Conservation (phyloP, 2,329 filamentous ascomycete species). For the Ophiocordyceps sinensis region DNA sequence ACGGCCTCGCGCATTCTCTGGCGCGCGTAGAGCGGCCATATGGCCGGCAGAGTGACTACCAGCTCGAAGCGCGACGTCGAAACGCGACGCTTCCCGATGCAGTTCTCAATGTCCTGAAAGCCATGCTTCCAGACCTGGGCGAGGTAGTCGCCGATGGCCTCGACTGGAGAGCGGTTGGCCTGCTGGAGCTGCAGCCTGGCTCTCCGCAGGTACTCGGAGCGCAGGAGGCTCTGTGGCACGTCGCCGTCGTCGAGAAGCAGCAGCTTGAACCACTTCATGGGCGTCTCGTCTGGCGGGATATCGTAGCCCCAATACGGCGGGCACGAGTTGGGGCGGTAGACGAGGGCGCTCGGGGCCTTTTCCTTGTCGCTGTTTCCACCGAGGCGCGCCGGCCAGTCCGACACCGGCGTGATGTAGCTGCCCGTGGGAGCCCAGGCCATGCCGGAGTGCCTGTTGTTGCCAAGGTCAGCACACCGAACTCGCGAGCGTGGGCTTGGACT, state of each 20-base stretch:
- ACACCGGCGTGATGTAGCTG: slow-evolving; percentile 14
- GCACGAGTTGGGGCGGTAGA: neutral
- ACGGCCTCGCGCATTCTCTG: slow-evolving; percentile 21
- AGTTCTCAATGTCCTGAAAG: slow-evolving; percentile 10
- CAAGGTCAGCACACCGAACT: no score
- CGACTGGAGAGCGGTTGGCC: slow-evolving; percentile 8
- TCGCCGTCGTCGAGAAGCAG: slow-evolving; percentile 19
- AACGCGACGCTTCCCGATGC: slow-evolving; percentile 9
- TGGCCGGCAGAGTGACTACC: slow-evolving; percentile 28
- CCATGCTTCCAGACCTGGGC: slow-evolving; percentile 17
- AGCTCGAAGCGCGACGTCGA: slow-evolving; percentile 16
- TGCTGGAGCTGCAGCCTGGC: neutral
- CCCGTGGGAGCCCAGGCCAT: slow-evolving; percentile 21
- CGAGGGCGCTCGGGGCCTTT: slow-evolving; percentile 17
- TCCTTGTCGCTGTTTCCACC: slow-evolving; percentile 12
- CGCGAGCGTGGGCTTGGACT: no score
- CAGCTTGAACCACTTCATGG: slow-evolving; percentile 27
- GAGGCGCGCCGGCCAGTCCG: slow-evolving; percentile 12
- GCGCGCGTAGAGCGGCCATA: slow-evolving; percentile 27
- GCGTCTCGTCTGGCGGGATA: slow-evolving; percentile 7
- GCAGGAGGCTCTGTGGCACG: slow-evolving; percentile 8
- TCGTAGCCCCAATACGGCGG: slow-evolving; percentile 17
- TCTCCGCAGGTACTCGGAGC: slow-evolving; percentile 8
- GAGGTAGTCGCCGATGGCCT: slow-evolving; percentile 19
- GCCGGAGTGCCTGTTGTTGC: slow-evolving; percentile 23